A percentile compares a stretch with the other conserved stretches of the same genome.
These are phyloP conservation scores for Dicorynia guianensis DNA, from an alignment of 306 rosid species.

Conservation along the genomic window DNA sequence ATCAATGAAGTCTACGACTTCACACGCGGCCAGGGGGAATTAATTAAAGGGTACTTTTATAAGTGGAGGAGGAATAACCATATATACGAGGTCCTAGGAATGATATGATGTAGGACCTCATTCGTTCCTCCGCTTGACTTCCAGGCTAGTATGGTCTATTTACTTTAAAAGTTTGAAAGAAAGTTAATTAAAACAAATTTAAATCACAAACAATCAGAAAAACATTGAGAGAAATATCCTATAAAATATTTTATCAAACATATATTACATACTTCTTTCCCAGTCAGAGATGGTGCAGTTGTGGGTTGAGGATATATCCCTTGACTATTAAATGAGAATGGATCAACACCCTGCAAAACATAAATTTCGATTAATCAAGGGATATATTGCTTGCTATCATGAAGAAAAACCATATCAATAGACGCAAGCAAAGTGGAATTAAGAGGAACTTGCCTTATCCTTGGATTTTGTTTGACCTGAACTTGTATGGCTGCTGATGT, in stretches of 20 bases:
- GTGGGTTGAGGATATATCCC: slow-evolving; percentile 93
- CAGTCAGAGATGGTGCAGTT: slow-evolving; percentile 62
- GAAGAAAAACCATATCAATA: slow-evolving; percentile 19
- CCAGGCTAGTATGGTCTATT: not conserved
- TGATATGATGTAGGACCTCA: not conserved
- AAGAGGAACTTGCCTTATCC: slow-evolving; percentile 76
- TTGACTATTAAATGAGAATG: slow-evolving; percentile 76
- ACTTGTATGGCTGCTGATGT: slow-evolving; percentile 52
- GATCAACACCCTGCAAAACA: slow-evolving; percentile 68
- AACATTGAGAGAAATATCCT: slow-evolving; percentile 11
- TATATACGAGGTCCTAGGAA: not conserved
- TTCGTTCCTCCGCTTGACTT: not conserved
- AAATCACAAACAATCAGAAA: not conserved
- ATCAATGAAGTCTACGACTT: slow-evolving; percentile 18
- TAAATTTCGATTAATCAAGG: slow-evolving; percentile 18
- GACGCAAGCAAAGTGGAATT: slow-evolving; percentile 7
- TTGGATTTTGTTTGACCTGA: slow-evolving; percentile 71
- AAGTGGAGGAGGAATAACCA: slow-evolving; percentile 1
- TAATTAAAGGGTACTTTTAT: slow-evolving; percentile 3
- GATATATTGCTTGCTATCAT: slow-evolving; percentile 14
- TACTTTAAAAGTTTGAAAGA: slow-evolving; percentile 5
- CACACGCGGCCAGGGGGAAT: not conserved
- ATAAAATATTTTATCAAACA: slow-evolving; percentile 15
- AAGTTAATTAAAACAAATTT: slow-evolving; percentile 18
- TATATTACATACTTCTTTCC: slow-evolving; percentile 76